Evolutionary conservation across 2,329 filamentous ascomycete genomes (phyloP).

Genomic region (Sclerotinia glacialis): DNA sequence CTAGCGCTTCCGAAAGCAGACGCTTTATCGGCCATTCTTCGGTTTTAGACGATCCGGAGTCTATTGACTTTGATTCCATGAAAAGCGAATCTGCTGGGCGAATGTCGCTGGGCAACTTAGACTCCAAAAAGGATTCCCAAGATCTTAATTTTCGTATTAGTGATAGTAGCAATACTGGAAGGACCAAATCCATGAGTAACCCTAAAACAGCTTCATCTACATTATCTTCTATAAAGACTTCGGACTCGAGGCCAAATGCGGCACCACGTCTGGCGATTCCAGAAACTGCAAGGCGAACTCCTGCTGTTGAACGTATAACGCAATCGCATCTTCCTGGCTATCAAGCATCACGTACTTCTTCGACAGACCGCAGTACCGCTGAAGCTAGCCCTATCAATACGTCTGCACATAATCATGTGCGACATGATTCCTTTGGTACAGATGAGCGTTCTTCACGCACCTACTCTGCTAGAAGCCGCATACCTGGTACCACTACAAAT

Average conservation of each 20-base stretch:
- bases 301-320: constrained; percentile 42
- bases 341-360: constrained; percentile 55
- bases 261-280: constrained; percentile 30
- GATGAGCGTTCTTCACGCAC: constrained; percentile 42
- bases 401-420: constrained; percentile 56
- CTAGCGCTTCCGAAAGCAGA: constrained; percentile 26
- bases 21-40: constrained; percentile 22
- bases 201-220: constrained; percentile 36
- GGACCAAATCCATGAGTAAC: constrained; percentile 34
- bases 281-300: constrained; percentile 39
- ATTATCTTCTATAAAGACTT: constrained; percentile 35
- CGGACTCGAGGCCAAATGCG: constrained; percentile 37
- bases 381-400: constrained; percentile 57
- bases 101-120: constrained; percentile 17
- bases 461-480: constrained; percentile 48
- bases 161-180: constrained; percentile 31
- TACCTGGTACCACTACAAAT: constrained; percentile 55
- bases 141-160: constrained; percentile 26
- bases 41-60: constrained; percentile 30
- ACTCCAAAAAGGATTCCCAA: constrained; percentile 15
- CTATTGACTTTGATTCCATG: constrained; percentile 27
- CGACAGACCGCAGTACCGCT: constrained; percentile 54
- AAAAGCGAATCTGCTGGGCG: constrained; percentile 16
- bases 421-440: constrained; percentile 55
- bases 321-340: constrained; percentile 47